Evolutionary conservation across 805 yeast genomes (phyloP).

Genomic region (Saturnispora quitensis): DNA sequence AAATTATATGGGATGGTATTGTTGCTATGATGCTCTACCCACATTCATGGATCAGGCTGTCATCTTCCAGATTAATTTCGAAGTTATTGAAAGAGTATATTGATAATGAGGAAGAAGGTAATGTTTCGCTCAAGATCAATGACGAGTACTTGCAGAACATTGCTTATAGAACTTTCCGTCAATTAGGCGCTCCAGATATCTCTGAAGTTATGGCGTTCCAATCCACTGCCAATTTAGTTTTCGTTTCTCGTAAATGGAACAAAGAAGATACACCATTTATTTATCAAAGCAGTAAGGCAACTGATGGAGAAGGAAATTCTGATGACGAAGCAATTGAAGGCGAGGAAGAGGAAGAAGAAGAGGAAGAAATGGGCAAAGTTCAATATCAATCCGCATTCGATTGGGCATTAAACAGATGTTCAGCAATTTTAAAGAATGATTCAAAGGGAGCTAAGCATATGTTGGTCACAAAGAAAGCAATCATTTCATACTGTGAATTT

Average conservation of each 20-base stretch:
- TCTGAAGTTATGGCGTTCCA: constrained; percentile 54
- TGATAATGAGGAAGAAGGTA: constrained; percentile 5
- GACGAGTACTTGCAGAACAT: constrained; percentile 49
- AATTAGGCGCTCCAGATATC: constrained; percentile 70
- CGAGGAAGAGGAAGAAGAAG: constrained; percentile 14
- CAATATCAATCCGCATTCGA: constrained; percentile 34
- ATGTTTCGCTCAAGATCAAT: constrained; percentile 29
- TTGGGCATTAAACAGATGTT: constrained; percentile 55
- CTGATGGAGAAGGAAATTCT: background rate
- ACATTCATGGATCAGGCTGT: constrained; percentile 82
- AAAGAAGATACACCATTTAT: constrained; percentile 31
- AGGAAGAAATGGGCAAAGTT: constrained; percentile 17
- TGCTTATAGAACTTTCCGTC: constrained; percentile 62
- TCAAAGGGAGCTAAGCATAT: constrained; percentile 42
- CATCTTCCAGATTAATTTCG: constrained; percentile 52
- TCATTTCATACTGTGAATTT: constrained; percentile 65
- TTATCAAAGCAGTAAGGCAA: constrained; percentile 11
- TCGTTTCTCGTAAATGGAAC: constrained; percentile 56
- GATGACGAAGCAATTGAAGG: constrained; percentile 15
- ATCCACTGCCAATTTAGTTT: constrained; percentile 56
- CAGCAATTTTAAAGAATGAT: constrained; percentile 60
- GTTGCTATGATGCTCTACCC: constrained; percentile 63
- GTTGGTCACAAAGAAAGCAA: constrained; percentile 51
- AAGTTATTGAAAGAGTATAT: constrained; percentile 33
- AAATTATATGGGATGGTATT: constrained; percentile 43